Percentiles rank a stretch among this genome's conserved stretches.
These are phyloP conservation scores for Fusarium udum DNA, from an alignment of 2,329 filamentous ascomycete genomes.

Conservation along the genomic window DNA sequence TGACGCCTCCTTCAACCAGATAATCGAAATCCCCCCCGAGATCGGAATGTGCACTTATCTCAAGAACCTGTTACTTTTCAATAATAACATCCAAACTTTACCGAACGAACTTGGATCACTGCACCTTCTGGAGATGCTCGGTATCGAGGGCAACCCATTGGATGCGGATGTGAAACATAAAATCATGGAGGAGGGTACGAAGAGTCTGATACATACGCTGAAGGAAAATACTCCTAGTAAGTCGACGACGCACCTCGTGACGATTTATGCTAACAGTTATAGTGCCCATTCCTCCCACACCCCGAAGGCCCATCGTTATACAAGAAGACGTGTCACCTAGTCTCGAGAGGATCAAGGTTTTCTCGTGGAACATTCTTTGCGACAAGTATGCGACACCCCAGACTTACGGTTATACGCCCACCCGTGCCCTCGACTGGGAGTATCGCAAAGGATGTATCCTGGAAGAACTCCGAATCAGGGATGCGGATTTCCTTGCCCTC, in stretches of 20 bases:
- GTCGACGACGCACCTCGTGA: conserved; percentile 45
- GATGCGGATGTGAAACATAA: conserved; percentile 80
- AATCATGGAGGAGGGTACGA: conserved; percentile 87
- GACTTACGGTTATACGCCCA: conserved; percentile 91
- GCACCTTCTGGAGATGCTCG: conserved; percentile 87
- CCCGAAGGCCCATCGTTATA: conserved; percentile 82
- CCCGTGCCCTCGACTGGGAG: conserved; percentile 84
- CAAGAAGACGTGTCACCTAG: conserved; percentile 69
- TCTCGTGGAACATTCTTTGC: conserved; percentile 96
- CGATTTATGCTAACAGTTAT: conserved; percentile 37
- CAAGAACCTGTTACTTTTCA: conserved; percentile 85
- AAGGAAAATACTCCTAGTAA: conserved; percentile 86
- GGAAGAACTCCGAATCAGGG: conserved; percentile 79
- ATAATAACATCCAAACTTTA: conserved; percentile 85
- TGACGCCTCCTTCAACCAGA: conserved; percentile 88
- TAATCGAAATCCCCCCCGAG: conserved; percentile 84
- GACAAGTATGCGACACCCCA: conserved; percentile 88
- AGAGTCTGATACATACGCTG: conserved; percentile 82
- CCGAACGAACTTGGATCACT: conserved; percentile 90
- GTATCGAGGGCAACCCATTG: conserved; percentile 91
- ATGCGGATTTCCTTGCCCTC: conserved; percentile 90
- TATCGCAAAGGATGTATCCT: conserved; percentile 85
- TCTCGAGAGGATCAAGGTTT: conserved; percentile 79
- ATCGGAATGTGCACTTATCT: conserved; percentile 97
- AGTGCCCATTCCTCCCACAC: conserved; percentile 81